Conservation (phyloP, 2,329 filamentous ascomycete genomes). For the Chalara sp. region DNA sequence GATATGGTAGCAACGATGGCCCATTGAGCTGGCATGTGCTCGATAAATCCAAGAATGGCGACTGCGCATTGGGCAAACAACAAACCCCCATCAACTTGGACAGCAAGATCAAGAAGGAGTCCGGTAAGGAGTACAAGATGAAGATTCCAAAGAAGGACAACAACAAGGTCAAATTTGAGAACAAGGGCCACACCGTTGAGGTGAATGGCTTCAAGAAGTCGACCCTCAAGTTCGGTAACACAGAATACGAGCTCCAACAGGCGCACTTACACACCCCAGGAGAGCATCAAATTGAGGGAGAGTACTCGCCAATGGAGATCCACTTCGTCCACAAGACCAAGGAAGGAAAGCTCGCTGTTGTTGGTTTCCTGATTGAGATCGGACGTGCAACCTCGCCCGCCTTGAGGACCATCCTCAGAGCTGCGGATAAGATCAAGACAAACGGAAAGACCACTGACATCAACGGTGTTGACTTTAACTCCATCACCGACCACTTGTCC, state of each 20-base stretch:
- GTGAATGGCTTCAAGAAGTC: constrained; percentile 7
- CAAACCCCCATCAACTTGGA: constrained; percentile 16
- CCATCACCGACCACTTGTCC: constrained; percentile 3
- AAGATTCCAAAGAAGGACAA: constrained; percentile 8
- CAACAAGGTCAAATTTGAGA: constrained; percentile 13
- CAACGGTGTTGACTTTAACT: constrained; percentile 7
- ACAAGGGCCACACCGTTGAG: constrained; percentile 15
- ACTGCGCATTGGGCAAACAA: constrained; percentile 8
- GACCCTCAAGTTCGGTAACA: constrained; percentile 4
- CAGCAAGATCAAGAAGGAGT: constrained; percentile 1
- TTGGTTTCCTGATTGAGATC: constrained; percentile 28
- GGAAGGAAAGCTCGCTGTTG: constrained; percentile 24
- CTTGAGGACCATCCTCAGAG: constrained; percentile 28
- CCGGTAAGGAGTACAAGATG: constrained; percentile 4
- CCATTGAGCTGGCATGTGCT: neutral
- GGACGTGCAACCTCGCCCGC: constrained; percentile 32
- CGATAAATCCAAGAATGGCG: neutral
- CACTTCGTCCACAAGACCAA: constrained; percentile 35
- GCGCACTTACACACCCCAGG: constrained; percentile 57
- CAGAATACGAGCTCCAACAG: constrained; percentile 28
- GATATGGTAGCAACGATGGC: neutral
- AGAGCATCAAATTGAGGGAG: constrained; percentile 46
- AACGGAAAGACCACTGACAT: constrained; percentile 12
- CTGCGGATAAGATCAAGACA: constrained; percentile 4
- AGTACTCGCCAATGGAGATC: constrained; percentile 34